Percentiles rank a stretch among this genome's conserved stretches.
phyloP scores from a whole-genome alignment of 2,329 filamentous ascomycete genomes.

The Talaromyces sp. region DNA sequence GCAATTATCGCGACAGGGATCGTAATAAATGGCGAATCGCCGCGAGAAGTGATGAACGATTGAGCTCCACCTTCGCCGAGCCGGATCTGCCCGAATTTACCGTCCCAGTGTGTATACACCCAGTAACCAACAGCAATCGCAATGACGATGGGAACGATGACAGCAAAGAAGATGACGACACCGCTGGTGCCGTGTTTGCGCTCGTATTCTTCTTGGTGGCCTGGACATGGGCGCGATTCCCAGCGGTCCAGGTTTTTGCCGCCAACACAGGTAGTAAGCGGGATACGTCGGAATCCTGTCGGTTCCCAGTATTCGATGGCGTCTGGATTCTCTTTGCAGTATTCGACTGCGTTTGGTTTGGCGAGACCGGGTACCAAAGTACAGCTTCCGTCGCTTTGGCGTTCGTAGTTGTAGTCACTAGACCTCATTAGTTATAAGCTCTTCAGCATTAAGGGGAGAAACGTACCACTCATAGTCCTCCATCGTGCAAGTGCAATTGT shows the following conservation, averaged over 20 bases:
- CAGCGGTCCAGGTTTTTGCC: constrained; percentile 72
- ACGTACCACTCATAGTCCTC: constrained; percentile 85
- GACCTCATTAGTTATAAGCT: background rate
- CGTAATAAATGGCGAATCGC: constrained; percentile 72
- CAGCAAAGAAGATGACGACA: constrained; percentile 77
- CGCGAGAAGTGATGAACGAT: constrained; percentile 53
- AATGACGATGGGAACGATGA: constrained; percentile 68
- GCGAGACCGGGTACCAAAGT: constrained; percentile 68
- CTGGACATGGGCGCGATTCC: constrained; percentile 63
- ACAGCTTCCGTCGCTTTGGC: constrained; percentile 73
- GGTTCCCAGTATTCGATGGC: constrained; percentile 76
- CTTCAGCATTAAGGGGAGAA: background rate
- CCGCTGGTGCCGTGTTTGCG: constrained; percentile 68
- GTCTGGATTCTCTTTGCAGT: constrained; percentile 63
- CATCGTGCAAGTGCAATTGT: constrained; percentile 78
- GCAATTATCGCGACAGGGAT: constrained; percentile 73
- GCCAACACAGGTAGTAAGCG: constrained; percentile 78
- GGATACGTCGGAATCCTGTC: constrained; percentile 85
- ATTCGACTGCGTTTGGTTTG: constrained; percentile 57
- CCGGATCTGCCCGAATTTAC: constrained; percentile 87
- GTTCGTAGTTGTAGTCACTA: constrained; percentile 91
- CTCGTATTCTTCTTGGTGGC: constrained; percentile 77
- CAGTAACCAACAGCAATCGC: constrained; percentile 77
- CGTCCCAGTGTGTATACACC: constrained; percentile 78
- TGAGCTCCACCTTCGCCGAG: constrained; percentile 56